Conservation (phyloP, 176 grass and related monocot genomes). For the Cenchrus fungigraminus region DNA sequence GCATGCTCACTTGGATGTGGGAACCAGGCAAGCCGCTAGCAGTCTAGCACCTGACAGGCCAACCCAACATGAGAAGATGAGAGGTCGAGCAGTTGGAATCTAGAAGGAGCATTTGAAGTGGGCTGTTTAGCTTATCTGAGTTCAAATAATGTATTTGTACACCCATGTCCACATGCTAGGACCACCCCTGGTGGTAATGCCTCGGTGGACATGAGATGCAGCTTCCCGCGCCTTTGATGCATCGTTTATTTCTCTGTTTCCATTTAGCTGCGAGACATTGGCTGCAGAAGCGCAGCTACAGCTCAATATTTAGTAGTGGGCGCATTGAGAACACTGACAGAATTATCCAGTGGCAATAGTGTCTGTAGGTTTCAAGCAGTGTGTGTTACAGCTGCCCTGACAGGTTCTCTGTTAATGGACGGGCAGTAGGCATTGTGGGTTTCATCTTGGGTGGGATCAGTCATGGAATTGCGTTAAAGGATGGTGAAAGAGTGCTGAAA, state of each 20-base stretch:
- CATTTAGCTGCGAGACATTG: not conserved
- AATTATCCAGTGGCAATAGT: not conserved
- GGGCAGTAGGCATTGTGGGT: not conserved
- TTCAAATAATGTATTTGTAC: too few relatives aligned
- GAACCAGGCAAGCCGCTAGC: too few relatives aligned
- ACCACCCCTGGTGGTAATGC: too few relatives aligned
- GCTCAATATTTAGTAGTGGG: not conserved
- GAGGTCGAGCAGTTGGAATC: too few relatives aligned
- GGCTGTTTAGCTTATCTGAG: too few relatives aligned
- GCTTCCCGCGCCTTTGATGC: not conserved
- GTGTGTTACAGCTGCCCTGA: not conserved
- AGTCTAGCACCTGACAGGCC: too few relatives aligned
- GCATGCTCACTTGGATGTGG: too few relatives aligned
- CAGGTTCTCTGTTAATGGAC: not conserved
- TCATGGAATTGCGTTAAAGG: not conserved
- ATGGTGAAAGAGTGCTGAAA: not conserved
- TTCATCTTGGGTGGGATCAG: not conserved
- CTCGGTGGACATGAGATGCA: not conserved
- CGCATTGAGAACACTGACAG: not conserved
- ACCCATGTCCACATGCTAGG: too few relatives aligned
- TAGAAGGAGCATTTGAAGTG: too few relatives aligned
- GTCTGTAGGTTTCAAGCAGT: not conserved
- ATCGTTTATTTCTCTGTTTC: not conserved
- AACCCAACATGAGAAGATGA: too few relatives aligned
- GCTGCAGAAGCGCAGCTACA: not conserved